Percentiles rank a stretch among this genome's conserved stretches.
Conservation (phyloP, 2,329 filamentous ascomycete genomes). For the Diaporthe ilicicola region DNA sequence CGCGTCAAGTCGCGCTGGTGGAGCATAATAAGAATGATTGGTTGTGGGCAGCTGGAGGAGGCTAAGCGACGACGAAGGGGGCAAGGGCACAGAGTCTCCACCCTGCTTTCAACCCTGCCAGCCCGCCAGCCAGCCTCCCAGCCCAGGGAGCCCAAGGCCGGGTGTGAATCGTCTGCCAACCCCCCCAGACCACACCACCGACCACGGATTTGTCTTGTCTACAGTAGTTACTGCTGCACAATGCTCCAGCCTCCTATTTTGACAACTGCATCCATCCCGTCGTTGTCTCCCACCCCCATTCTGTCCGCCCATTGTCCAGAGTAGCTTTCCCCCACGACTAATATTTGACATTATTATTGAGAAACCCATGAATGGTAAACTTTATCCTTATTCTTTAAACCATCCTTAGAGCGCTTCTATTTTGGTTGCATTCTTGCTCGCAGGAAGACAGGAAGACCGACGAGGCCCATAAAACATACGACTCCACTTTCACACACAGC, state of each 20-base stretch:
- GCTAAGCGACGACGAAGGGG: too few relatives aligned
- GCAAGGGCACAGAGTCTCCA: neutral
- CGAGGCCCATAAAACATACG: neutral
- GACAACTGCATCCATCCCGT: neutral
- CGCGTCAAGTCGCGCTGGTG: too few relatives aligned
- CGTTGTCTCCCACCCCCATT: neutral
- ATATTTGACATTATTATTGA: neutral
- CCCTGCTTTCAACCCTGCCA: neutral
- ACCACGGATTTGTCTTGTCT: too few relatives aligned
- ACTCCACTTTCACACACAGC: slow-evolving; percentile 4
- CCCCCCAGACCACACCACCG: too few relatives aligned
- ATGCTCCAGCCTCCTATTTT: neutral
- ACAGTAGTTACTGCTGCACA: too few relatives aligned
- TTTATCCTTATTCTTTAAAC: neutral
- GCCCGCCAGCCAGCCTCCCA: too few relatives aligned
- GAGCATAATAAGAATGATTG: slow-evolving; percentile 8
- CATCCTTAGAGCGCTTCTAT: neutral
- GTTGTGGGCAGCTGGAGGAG: too few relatives aligned
- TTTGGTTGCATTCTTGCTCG: neutral
- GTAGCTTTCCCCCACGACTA: neutral
- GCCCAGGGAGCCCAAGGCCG: too few relatives aligned
- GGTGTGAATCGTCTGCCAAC: too few relatives aligned
- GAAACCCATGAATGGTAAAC: neutral
- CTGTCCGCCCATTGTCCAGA: neutral
- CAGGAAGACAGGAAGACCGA: neutral